Percentiles rank a stretch among this genome's conserved stretches.
Conservation (phyloP, 2,329 filamentous ascomycete species). For the Harringtonia lauricola region DNA sequence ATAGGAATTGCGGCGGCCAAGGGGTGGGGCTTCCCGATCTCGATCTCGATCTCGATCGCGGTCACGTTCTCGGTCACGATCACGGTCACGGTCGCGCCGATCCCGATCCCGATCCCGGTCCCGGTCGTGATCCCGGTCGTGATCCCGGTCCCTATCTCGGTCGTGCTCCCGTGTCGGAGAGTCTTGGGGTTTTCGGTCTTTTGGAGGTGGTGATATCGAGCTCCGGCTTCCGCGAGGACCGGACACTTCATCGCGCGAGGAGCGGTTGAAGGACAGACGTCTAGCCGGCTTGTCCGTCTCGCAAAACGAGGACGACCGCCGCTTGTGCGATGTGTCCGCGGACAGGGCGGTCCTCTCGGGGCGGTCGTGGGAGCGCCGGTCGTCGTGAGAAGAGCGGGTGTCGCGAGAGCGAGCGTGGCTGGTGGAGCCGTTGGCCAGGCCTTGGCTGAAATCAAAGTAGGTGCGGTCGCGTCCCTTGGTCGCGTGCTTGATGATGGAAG, state of each 20-base stretch:
- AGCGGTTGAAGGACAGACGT: slow-evolving; percentile 6
- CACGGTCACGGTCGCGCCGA: background rate
- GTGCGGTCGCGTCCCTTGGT: slow-evolving; percentile 30
- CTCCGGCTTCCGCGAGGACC: slow-evolving; percentile 6
- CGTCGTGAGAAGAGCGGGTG: slow-evolving; percentile 1
- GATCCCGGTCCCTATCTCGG: slow-evolving; percentile 2
- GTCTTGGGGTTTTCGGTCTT: slow-evolving; percentile 16
- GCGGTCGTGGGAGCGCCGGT: slow-evolving; percentile 1
- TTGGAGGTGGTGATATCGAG: slow-evolving; percentile 12
- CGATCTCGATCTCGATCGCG: background rate
- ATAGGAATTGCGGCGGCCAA: background rate
- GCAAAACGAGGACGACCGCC: slow-evolving; percentile 21
- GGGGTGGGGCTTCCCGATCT: background rate
- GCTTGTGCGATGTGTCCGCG: slow-evolving; percentile 13
- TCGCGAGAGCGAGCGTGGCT: slow-evolving; percentile 9
- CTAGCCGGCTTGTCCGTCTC: slow-evolving; percentile 11
- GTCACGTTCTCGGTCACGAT: slow-evolving; percentile 5
- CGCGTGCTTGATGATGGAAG: slow-evolving; percentile 29
- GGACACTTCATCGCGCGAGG: slow-evolving; percentile 8
- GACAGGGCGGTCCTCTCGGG: slow-evolving; percentile 1
- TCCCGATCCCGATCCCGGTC: slow-evolving; percentile 5
- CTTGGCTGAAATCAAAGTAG: slow-evolving; percentile 22
- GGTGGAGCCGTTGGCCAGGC: background rate
- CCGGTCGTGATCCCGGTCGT: slow-evolving; percentile 3
- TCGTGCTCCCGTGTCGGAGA: background rate